Conservation (phyloP, 305 asterid genomes). For the Plantago rigida region DNA sequence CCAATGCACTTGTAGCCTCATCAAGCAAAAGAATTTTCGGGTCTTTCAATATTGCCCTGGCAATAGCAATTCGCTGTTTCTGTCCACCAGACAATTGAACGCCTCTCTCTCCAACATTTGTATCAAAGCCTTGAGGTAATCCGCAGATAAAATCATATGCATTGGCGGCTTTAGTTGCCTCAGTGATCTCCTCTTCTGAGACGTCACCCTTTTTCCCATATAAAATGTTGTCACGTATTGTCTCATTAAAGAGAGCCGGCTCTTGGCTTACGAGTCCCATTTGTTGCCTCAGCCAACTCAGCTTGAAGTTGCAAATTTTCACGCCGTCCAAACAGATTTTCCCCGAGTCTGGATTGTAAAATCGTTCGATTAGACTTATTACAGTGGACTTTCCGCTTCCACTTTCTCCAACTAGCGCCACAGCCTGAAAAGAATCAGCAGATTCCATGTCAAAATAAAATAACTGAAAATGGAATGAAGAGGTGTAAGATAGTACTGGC, state of each 20-base stretch:
- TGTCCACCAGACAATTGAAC: conserved; percentile 52
- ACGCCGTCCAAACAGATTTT: conserved; percentile 40
- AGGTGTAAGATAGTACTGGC: background rate
- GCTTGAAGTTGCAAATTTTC: conserved; percentile 36
- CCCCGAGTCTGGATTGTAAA: conserved; percentile 62
- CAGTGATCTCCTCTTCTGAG: conserved; percentile 39
- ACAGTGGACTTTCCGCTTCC: conserved; percentile 78
- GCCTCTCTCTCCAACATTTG: conserved; percentile 49
- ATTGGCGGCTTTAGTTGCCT: conserved; percentile 40
- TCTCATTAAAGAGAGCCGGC: conserved; percentile 54
- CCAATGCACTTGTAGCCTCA: conserved; percentile 52
- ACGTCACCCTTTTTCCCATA: conserved; percentile 35
- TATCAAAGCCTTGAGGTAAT: conserved; percentile 41
- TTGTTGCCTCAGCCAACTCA: conserved; percentile 68
- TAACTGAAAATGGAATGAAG: background rate
- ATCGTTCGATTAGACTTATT: conserved; percentile 56
- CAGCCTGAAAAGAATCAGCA: conserved; percentile 32
- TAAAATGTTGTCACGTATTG: conserved; percentile 43
- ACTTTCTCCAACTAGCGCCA: conserved; percentile 71
- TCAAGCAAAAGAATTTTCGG: conserved; percentile 44
- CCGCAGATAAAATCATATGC: conserved; percentile 44
- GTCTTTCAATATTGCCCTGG: conserved; percentile 41
- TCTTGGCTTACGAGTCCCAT: conserved; percentile 80
- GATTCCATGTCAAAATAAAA: conserved; percentile 4
- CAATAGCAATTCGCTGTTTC: conserved; percentile 42